These are phyloP conservation scores for Spinellus fusiger DNA, from an alignment of 192 early-diverging fungal species.

Conservation along the genomic window DNA sequence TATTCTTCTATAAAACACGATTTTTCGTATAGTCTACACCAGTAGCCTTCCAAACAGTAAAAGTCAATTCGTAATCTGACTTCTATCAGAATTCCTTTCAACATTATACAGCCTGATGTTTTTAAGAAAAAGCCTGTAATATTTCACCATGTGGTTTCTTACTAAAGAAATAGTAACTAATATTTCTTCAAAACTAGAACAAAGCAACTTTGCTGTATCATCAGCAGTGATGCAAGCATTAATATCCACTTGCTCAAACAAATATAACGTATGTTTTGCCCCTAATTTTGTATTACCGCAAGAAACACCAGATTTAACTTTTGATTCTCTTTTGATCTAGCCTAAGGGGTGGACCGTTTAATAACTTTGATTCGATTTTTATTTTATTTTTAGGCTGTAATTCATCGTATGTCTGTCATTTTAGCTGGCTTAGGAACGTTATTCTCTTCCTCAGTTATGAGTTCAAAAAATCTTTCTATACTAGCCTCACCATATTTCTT, in stretches of 20 bases:
- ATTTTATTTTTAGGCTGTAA: too few species aligned
- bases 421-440: too few species aligned
- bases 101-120: not conserved
- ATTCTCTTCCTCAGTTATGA: too few species aligned
- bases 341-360: too few species aligned
- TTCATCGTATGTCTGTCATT: too few species aligned
- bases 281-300: not conserved
- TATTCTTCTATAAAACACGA: not conserved
- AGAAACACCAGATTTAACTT: not conserved
- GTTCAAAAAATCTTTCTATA: too few species aligned
- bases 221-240: not conserved
- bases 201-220: not conserved
- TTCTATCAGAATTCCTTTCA: constrained; percentile 1
- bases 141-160: not conserved
- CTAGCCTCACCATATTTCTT: too few species aligned
- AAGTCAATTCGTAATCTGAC: not conserved
- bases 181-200: too few species aligned
- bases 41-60: not conserved
- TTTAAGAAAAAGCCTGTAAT: not conserved
- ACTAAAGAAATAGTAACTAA: not conserved
- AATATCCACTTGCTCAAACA: not conserved
- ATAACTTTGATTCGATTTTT: too few species aligned
- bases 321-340: too few species aligned
- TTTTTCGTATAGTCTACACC: not conserved
- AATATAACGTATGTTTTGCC: not conserved